These are phyloP conservation scores for Coccinonectria pachysandricola DNA, from an alignment of 2,329 filamentous ascomycete species.

Conservation along the genomic window DNA sequence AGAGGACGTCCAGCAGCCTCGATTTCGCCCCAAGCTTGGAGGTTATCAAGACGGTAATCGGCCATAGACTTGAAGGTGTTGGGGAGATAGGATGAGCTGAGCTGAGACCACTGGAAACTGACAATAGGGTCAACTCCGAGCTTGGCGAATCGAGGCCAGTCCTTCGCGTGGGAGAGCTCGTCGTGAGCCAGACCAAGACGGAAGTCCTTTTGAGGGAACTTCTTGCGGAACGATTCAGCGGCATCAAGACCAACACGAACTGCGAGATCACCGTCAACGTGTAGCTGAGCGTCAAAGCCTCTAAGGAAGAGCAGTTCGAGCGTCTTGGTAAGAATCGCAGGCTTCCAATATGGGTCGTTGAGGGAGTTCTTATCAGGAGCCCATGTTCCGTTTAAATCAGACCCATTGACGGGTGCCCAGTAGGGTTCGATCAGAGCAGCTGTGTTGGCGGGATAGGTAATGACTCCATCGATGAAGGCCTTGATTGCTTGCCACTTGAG, in stretches of 20 bases:
- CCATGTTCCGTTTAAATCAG: slow-evolving; percentile 7
- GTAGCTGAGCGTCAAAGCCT: slow-evolving; percentile 5
- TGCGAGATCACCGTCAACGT: slow-evolving; percentile 8
- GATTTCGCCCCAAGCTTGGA: slow-evolving; percentile 19
- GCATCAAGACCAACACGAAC: slow-evolving; percentile 7
- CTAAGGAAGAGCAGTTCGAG: slow-evolving; percentile 3
- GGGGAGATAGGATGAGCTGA: slow-evolving; percentile 17
- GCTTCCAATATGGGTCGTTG: slow-evolving; percentile 5
- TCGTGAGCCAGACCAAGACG: slow-evolving; percentile 17
- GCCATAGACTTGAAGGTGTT: slow-evolving; percentile 14
- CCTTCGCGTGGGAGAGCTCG: slow-evolving; percentile 13
- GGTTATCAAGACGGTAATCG: slow-evolving; percentile 10
- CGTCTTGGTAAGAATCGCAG: slow-evolving; percentile 3
- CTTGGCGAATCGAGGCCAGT: slow-evolving; percentile 16
- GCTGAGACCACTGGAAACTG: slow-evolving; percentile 18
- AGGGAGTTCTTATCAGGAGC: slow-evolving; percentile 15
- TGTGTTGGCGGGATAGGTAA: slow-evolving; percentile 18
- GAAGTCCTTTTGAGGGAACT: slow-evolving; percentile 9
- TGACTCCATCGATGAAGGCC: slow-evolving; percentile 18
- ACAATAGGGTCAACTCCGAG: slow-evolving; percentile 17
- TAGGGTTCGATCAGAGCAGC: slow-evolving; percentile 19
- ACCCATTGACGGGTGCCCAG: slow-evolving; percentile 11
- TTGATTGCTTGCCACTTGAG: slow-evolving; percentile 21
- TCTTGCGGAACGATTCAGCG: slow-evolving; percentile 6
- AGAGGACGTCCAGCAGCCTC: slow-evolving; percentile 4